These are phyloP conservation scores for Cordyceps militaris DNA, from an alignment of 2,329 filamentous ascomycete species.

Conservation along the genomic window DNA sequence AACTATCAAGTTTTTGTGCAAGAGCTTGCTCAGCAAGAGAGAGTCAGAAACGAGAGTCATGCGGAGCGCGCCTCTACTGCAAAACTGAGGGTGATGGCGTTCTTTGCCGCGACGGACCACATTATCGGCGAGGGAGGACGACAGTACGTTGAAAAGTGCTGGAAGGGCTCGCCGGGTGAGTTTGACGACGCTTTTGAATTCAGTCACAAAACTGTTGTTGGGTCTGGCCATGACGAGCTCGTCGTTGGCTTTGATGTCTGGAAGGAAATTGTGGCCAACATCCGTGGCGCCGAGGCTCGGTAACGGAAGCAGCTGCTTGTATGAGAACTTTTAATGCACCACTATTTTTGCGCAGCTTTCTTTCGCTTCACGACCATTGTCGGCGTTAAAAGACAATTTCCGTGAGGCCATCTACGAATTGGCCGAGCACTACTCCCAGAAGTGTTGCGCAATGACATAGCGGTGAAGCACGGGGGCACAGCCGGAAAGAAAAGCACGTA, in stretches of 20 bases:
- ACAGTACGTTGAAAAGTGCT: conserved; percentile 7
- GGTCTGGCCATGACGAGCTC: conserved; percentile 9
- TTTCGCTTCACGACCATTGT: not conserved
- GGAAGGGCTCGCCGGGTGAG: not conserved
- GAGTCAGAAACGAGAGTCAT: not conserved
- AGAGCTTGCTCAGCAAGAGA: conserved; percentile 1
- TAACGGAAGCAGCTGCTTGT: not conserved
- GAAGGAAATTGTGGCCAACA: conserved; percentile 4
- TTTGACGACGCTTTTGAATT: conserved; percentile 9
- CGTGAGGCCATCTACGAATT: not conserved
- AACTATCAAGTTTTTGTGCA: conserved; percentile 8
- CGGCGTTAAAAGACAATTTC: not conserved
- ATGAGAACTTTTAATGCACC: not conserved
- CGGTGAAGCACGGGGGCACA: not conserved
- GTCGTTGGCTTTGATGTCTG: conserved; percentile 2
- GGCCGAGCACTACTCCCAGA: not conserved
- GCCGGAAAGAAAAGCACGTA: no score
- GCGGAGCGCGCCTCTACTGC: not conserved
- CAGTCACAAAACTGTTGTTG: not conserved
- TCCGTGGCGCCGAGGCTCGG: not conserved
- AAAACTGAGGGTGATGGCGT: conserved; percentile 4
- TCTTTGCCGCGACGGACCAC: conserved; percentile 8
- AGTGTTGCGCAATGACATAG: not conserved
- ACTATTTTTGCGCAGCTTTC: not conserved
- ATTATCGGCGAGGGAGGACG: conserved; percentile 10